Base-by-base conservation (phyloP, 352 stramenopile species). In the Globisporangium recalcitrans region DNA sequence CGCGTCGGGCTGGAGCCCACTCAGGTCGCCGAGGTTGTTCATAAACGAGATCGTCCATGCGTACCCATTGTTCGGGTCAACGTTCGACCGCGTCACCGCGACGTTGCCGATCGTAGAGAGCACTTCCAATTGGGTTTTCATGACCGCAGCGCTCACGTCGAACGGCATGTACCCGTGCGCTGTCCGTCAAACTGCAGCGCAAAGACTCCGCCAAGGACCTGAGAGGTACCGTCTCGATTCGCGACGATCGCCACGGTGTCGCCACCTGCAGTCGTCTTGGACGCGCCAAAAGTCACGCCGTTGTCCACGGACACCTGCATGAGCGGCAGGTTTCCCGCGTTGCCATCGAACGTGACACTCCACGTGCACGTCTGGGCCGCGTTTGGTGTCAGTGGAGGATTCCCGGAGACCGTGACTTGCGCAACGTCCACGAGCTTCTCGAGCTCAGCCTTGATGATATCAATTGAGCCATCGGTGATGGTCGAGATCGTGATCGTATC, bases 401-500 rank as follows among this genome's bases (percentile, higher is more conserved):
- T 74, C 1, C 77, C 71, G 6, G 88, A 86, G 22, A 98, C 92
- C 3, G 80, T 96, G 9, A 99, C 93, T 48, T 83, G 74, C 11
- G 85, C 92, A 26, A 98, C 91, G 26, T 93, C 96, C 8, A 67
- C 69, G 16, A 99, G 77, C 52, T 86, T 81, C 61, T 98, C 92
- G 16, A 99, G 86, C 64, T 98, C 93, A 0, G 91, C 79, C 71
- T 98, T 97, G 64, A 99, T 93, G n/a, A 97, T 82, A 60, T 98
- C 87, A 44, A 97, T 88, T 8, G 86, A 76, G 1, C 91, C 91
- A 34, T 96, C 79, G 19, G 71, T 68, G 40, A 89, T 6, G 0
- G 89, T 96, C 13, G 63, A 78, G 49, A 97, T 68, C 4, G 78
- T 74, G 19, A 97, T 70, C 1, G 88, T 94, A 52, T 98, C 91